These are phyloP conservation scores for Lactarius hatsudake DNA, from an alignment of 768 basidiomycete species.

Conservation along the genomic window DNA sequence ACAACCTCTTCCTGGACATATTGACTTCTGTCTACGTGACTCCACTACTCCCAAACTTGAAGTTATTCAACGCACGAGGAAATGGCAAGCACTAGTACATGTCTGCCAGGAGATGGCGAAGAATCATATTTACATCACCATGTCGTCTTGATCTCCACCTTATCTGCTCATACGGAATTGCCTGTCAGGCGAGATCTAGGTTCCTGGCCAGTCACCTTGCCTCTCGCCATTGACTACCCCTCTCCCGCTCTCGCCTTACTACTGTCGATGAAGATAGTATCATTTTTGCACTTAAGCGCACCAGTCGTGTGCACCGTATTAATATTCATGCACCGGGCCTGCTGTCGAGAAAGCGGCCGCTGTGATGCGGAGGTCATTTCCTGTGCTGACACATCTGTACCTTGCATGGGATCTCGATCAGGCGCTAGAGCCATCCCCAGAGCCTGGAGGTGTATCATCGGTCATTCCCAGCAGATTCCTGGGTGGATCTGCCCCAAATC, in stretches of 20 bases:
- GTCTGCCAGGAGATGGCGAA: background rate
- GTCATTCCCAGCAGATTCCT: background rate
- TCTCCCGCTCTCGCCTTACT: accelerated
- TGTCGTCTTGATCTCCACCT: background rate
- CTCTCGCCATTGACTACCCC: background rate
- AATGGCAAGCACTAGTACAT: background rate
- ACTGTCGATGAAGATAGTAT: background rate
- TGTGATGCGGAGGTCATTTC: background rate
- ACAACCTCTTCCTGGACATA: background rate
- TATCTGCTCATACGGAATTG: background rate
- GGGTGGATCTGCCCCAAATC: background rate
- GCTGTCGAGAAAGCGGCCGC: background rate
- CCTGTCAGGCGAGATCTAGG: background rate
- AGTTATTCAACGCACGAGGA: background rate
- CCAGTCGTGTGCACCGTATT: background rate
- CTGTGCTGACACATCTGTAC: background rate
- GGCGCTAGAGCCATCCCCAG: too few relatives aligned
- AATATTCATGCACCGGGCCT: background rate
- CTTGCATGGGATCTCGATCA: background rate
- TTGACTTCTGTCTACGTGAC: background rate
- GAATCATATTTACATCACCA: background rate
- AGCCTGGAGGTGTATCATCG: too few relatives aligned
- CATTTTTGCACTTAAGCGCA: background rate
- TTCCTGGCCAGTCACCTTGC: background rate
- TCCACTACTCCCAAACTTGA: background rate